A percentile compares a stretch with the other conserved stretches of the same genome.
phyloP scores from a whole-genome alignment of 371 early-diverging fungal species.

The Saksenaea vasiformis region DNA sequence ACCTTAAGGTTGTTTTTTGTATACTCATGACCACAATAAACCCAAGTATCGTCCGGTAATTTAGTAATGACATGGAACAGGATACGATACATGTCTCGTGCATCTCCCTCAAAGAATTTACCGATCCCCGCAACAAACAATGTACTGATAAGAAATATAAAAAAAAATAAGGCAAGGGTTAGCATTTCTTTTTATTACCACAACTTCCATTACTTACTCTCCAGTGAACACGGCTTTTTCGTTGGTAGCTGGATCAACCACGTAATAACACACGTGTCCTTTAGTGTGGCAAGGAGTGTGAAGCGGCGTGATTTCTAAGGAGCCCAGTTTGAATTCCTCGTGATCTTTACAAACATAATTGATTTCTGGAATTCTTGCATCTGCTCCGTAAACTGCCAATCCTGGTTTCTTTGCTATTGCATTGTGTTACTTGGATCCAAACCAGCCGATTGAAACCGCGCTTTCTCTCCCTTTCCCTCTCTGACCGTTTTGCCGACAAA shows the following conservation, averaged over 20 bases:
- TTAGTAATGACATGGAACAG: constrained; percentile 72
- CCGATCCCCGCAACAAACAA: constrained; percentile 76
- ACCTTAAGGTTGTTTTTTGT: constrained; percentile 43
- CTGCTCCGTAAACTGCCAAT: constrained; percentile 84
- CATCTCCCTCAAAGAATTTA: constrained; percentile 92
- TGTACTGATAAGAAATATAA: constrained; percentile 18
- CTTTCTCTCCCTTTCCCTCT: background rate
- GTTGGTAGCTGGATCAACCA: constrained; percentile 55
- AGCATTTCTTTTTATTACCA: background rate
- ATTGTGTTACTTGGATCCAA: constrained; percentile 23
- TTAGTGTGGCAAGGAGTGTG: constrained; percentile 90
- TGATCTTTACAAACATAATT: constrained; percentile 76
- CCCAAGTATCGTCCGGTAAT: constrained; percentile 85
- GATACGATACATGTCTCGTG: constrained; percentile 83
- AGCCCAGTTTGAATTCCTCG: constrained; percentile 77
- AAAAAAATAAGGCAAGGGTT: background rate
- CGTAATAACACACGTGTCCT: constrained; percentile 86
- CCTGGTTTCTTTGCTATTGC: constrained; percentile 61
- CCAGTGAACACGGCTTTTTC: constrained; percentile 52
- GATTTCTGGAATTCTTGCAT: constrained; percentile 84
- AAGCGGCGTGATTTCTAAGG: constrained; percentile 63
- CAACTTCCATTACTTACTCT: constrained; percentile 28
- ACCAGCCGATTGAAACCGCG: background rate
- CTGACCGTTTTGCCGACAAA: constrained; percentile 18
- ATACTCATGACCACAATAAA: constrained; percentile 90